Conservation (phyloP, 164 flowering plant genomes). For the Houttuynia cordata region DNA sequence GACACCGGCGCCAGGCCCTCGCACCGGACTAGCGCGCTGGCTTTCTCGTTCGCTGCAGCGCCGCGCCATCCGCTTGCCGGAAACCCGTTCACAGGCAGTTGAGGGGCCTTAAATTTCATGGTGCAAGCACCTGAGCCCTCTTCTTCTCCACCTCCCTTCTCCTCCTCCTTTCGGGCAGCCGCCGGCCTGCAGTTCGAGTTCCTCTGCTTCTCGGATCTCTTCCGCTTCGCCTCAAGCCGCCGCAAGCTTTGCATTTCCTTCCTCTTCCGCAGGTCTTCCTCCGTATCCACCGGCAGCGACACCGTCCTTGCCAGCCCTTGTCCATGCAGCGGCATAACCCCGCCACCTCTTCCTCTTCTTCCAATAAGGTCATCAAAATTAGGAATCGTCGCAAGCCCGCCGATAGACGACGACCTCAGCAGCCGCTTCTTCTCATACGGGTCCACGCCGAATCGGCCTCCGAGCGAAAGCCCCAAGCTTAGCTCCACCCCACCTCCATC, state of each 20-base stretch:
- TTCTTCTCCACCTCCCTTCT: slow-evolving; percentile 21
- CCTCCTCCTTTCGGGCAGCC: slow-evolving; percentile 10
- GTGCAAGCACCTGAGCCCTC: slow-evolving; percentile 11
- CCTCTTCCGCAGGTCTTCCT: slow-evolving; percentile 81
- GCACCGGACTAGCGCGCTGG: slow-evolving; percentile 2
- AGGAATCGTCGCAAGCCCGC: slow-evolving; percentile 27
- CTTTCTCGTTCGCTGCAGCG: slow-evolving; percentile 10
- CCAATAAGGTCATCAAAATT: slow-evolving; percentile 24
- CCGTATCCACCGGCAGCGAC: slow-evolving; percentile 75
- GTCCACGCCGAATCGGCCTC: slow-evolving; percentile 82
- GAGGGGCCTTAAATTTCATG: slow-evolving; percentile 13
- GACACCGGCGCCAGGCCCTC: slow-evolving; percentile 11
- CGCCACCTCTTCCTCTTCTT: background rate
- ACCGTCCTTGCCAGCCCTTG: slow-evolving; percentile 37
- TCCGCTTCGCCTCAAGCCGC: slow-evolving; percentile 79
- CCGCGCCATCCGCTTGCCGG: slow-evolving; percentile 1
- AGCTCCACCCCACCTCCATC: slow-evolving; percentile 51
- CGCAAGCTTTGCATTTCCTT: slow-evolving; percentile 75
- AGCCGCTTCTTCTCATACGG: slow-evolving; percentile 31
- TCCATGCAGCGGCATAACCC: background rate
- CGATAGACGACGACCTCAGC: slow-evolving; percentile 55
- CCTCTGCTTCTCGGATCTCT: slow-evolving; percentile 50
- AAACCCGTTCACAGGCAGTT: slow-evolving; percentile 9
- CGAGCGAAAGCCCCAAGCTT: slow-evolving; percentile 75
- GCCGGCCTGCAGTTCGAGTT: slow-evolving; percentile 5